Conservation (phyloP, 2,329 filamentous ascomycete species). For the Ascosphaera apis region DNA sequence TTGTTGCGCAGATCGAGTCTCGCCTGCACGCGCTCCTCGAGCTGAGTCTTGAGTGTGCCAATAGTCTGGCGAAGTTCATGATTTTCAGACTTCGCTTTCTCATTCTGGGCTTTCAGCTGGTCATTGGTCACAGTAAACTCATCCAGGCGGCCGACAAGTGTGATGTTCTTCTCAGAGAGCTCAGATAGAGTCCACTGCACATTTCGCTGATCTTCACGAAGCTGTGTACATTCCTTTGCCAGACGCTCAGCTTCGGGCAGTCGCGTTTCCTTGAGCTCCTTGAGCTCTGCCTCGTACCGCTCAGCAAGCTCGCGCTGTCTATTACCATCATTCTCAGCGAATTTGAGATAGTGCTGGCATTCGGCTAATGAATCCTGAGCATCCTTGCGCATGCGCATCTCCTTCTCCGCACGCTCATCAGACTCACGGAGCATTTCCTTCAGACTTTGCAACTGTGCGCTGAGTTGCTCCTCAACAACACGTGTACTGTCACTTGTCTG, state of each 20-base stretch:
- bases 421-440: constrained; percentile 44
- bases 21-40: constrained; percentile 66
- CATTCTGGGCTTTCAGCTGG: constrained; percentile 35
- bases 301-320: constrained; percentile 27
- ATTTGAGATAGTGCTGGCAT: constrained; percentile 43
- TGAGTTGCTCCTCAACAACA: constrained; percentile 26
- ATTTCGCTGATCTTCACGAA: constrained; percentile 43
- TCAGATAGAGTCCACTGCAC: constrained; percentile 29
- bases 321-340: constrained; percentile 34
- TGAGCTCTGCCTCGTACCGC: constrained; percentile 42
- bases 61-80: constrained; percentile 54
- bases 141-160: constrained; percentile 36
- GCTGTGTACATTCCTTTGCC: constrained; percentile 42
- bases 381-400: constrained; percentile 37
- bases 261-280: constrained; percentile 43
- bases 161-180: constrained; percentile 35
- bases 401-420: constrained; percentile 39
- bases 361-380: constrained; percentile 53
- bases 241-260: constrained; percentile 40
- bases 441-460: constrained; percentile 39
- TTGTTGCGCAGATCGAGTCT: constrained; percentile 67
- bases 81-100: constrained; percentile 35
- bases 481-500: too few relatives aligned
- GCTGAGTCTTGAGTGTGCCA: constrained; percentile 49
- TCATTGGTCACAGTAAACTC: constrained; percentile 39